Percentiles rank a stretch among this genome's conserved stretches.
phyloP scores from a whole-genome alignment of 106 monocot genomes.

The Platanthera guangdongensis region DNA sequence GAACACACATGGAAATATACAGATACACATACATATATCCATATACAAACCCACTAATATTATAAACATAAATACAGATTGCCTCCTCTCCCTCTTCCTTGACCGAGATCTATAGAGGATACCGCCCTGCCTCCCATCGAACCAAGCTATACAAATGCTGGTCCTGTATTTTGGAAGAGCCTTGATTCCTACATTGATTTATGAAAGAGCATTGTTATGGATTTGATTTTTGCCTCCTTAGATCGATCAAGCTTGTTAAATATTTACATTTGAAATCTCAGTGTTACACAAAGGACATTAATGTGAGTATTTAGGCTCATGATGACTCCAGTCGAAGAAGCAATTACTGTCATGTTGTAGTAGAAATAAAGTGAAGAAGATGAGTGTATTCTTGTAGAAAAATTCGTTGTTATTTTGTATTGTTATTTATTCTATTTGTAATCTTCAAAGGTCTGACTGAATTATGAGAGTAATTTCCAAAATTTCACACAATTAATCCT shows the following conservation, averaged over 20 bases:
- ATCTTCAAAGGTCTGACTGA: not conserved
- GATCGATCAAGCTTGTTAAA: not conserved
- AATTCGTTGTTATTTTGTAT: not conserved
- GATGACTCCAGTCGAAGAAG: not conserved
- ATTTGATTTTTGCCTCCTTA: too few species aligned
- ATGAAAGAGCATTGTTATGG: too few species aligned
- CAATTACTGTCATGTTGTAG: not conserved
- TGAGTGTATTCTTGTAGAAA: not conserved
- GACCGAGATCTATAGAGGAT: too few species aligned
- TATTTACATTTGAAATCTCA: not conserved
- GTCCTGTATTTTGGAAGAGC: too few species aligned
- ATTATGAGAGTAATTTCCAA: not conserved
- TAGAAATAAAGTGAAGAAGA: not conserved
- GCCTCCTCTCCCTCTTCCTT: too few species aligned
- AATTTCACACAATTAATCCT: not conserved
- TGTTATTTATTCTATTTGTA: not conserved
- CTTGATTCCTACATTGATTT: too few species aligned
- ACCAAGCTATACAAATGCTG: too few species aligned
- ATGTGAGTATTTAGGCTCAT: constrained; percentile 18
- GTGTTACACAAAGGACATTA: not conserved
- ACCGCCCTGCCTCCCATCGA: too few species aligned
- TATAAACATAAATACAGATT: too few species aligned
- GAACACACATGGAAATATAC: too few species aligned
- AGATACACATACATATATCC: too few species aligned
- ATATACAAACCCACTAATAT: too few species aligned